Evolutionary conservation across 1,139 yeast genomes (phyloP).

Genomic region (Martiniozyma asiatica): DNA sequence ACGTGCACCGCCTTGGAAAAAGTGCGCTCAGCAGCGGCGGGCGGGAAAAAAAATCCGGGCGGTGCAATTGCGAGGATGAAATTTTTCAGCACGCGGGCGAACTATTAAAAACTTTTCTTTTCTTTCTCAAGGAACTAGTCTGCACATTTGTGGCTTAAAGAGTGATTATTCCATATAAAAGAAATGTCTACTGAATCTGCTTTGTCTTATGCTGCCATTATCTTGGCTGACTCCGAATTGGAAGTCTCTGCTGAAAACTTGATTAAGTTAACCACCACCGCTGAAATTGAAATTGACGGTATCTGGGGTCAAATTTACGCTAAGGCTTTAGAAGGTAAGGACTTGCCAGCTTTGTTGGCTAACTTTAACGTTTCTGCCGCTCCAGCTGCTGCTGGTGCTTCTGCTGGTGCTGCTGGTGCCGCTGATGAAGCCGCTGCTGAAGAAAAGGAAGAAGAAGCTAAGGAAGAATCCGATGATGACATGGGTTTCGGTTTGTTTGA

Average conservation of each 20-base stretch:
- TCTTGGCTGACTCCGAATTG: slow-evolving; percentile 75
- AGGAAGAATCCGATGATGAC: slow-evolving; percentile 44
- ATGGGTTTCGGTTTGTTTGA: slow-evolving; percentile 85
- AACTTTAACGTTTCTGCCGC: slow-evolving; percentile 68
- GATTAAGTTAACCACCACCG: slow-evolving; percentile 55
- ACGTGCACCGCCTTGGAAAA: no score
- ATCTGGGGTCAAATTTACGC: slow-evolving; percentile 79
- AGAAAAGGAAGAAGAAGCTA: slow-evolving; percentile 47
- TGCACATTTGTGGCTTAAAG: slow-evolving; percentile 44
- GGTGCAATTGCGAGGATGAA: no score
- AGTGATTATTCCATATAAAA: slow-evolving; percentile 41
- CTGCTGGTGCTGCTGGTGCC: slow-evolving; percentile 45
- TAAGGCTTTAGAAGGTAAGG: slow-evolving; percentile 69
- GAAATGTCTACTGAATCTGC: slow-evolving; percentile 59
- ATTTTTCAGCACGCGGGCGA: no score
- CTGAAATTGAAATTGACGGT: slow-evolving; percentile 54
- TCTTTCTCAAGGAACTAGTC: slow-evolving; percentile 49
- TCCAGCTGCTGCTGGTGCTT: slow-evolving; percentile 47
- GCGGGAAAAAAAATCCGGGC: no score
- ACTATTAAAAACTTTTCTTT: no score
- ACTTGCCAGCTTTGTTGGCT: slow-evolving; percentile 66
- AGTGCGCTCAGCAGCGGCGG: slow-evolving; percentile 1
- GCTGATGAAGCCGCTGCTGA: slow-evolving; percentile 46
- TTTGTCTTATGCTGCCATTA: slow-evolving; percentile 79
- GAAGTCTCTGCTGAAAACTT: slow-evolving; percentile 73